phyloP scores from a whole-genome alignment of 1,284 basidiomycete species.

The Rhodotorula sp. region DNA sequence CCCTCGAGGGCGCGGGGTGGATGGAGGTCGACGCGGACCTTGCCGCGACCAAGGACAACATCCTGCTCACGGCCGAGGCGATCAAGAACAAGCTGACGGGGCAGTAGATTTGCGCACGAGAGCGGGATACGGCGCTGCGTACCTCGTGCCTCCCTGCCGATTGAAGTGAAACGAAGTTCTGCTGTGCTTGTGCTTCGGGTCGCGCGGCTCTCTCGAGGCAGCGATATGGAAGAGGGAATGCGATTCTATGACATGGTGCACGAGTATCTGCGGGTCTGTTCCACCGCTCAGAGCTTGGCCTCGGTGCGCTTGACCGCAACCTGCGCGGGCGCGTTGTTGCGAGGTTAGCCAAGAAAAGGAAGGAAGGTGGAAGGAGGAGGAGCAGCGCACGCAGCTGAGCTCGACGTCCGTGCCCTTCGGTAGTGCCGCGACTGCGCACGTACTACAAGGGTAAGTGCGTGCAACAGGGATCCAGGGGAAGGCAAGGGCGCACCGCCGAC shows the following conservation, averaged over 20 bases:
- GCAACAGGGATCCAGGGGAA: too few species aligned
- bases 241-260: too few species aligned
- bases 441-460: too few species aligned
- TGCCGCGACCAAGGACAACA: slow-evolving; percentile 19
- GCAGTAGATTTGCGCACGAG: neutral
- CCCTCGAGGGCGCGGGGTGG: slow-evolving; percentile 24
- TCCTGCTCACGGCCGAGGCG: slow-evolving; percentile 15
- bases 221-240: neutral
- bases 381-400: slow-evolving; percentile 18
- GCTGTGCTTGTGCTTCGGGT: too few species aligned
- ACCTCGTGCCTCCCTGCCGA: neutral
- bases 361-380: too few species aligned
- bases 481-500: slow-evolving; percentile 21
- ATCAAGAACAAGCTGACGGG: slow-evolving; percentile 26
- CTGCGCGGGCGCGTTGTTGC: too few species aligned
- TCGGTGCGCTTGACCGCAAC: neutral
- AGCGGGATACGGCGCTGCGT: neutral
- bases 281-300: too few species aligned
- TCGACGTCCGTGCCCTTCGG: slow-evolving; percentile 35
- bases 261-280: too few species aligned
- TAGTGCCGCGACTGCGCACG: neutral
- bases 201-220: too few species aligned
- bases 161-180: too few species aligned
- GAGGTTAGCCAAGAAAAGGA: too few species aligned
- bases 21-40: slow-evolving; percentile 22